Percentiles rank a stretch among this genome's conserved stretches.
These are phyloP conservation scores for Acanthamoeba rhysodes DNA, from an alignment of 208 protist genomes.

Conservation along the genomic window DNA sequence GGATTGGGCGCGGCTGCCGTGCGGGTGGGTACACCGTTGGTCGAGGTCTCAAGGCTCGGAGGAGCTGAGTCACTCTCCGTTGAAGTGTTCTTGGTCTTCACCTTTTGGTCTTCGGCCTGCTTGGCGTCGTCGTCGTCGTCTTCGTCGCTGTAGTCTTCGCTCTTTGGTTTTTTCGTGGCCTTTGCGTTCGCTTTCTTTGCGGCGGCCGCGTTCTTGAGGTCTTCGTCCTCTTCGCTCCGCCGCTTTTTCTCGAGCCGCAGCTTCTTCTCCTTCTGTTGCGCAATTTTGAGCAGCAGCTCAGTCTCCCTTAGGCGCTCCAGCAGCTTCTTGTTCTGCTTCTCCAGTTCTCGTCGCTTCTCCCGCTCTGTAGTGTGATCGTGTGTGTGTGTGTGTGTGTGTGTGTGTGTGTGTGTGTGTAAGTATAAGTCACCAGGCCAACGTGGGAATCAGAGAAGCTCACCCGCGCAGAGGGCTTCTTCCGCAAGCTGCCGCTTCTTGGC, in stretches of 20 bases:
- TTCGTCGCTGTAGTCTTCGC: neutral
- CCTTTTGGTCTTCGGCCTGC: neutral
- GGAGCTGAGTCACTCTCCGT: neutral
- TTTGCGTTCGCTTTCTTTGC: neutral
- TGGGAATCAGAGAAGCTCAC: neutral
- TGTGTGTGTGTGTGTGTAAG: neutral
- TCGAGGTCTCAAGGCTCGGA: neutral
- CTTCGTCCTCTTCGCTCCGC: neutral
- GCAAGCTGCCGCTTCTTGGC: neutral
- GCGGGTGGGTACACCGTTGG: neutral
- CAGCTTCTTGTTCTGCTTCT: slow-evolving; percentile 41
- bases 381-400: neutral
- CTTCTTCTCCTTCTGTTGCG: slow-evolving; percentile 32
- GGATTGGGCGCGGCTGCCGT: neutral
- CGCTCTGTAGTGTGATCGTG: neutral
- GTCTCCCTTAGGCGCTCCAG: neutral
- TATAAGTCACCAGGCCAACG: neutral
- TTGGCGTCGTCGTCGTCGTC: neutral
- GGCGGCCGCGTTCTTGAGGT: neutral
- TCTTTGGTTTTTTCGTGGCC: neutral
- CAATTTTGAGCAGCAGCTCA: slow-evolving; percentile 32
- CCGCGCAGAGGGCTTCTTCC: neutral
- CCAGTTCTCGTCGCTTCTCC: neutral
- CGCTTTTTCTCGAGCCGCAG: slow-evolving; percentile 43
- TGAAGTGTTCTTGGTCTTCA: neutral